Percentiles rank a stretch among this genome's conserved stretches.
These are phyloP conservation scores for Vinca major DNA, from an alignment of 305 asterid species.

Conservation along the genomic window DNA sequence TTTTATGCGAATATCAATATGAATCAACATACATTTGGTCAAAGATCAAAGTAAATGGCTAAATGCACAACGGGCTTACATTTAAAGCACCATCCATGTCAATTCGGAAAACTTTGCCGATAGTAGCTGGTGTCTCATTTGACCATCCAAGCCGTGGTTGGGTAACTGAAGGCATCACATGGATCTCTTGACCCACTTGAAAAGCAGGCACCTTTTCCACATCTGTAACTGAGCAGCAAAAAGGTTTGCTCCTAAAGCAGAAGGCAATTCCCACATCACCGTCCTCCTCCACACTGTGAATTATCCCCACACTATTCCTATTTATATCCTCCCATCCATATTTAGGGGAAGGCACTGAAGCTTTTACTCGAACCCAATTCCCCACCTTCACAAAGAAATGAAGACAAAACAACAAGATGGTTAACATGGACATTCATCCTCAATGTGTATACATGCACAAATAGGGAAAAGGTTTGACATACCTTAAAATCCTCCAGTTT, in stretches of 20 bases:
- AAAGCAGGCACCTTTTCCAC: constrained; percentile 81
- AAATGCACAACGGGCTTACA: constrained; percentile 33
- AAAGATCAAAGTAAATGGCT: constrained; percentile 7
- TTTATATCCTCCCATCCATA: constrained; percentile 96
- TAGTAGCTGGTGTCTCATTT: constrained; percentile 74
- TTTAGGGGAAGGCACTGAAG: constrained; percentile 90
- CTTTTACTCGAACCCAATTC: constrained; percentile 84
- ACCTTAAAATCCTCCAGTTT: constrained; percentile 90
- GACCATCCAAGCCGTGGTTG: constrained; percentile 99
- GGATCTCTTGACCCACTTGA: constrained; percentile 82
- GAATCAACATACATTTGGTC: background rate
- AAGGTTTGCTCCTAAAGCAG: constrained; percentile 89
- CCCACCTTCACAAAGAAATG: constrained; percentile 49
- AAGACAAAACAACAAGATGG: constrained; percentile 13
- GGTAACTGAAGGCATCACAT: constrained; percentile 56
- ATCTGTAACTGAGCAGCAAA: constrained; percentile 81
- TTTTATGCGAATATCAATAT: background rate
- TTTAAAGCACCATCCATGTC: constrained; percentile 94
- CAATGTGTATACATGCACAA: constrained; percentile 8
- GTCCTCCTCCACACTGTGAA: constrained; percentile 93
- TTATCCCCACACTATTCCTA: constrained; percentile 67
- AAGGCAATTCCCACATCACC: constrained; percentile 93
- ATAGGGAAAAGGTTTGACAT: constrained; percentile 17
- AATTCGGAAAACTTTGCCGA: constrained; percentile 72
- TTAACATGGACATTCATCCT: constrained; percentile 9